A percentile compares a stretch with the other conserved stretches of the same genome.
Conservation (phyloP, 2,329 filamentous ascomycete genomes). For the Penicillium italicum region DNA sequence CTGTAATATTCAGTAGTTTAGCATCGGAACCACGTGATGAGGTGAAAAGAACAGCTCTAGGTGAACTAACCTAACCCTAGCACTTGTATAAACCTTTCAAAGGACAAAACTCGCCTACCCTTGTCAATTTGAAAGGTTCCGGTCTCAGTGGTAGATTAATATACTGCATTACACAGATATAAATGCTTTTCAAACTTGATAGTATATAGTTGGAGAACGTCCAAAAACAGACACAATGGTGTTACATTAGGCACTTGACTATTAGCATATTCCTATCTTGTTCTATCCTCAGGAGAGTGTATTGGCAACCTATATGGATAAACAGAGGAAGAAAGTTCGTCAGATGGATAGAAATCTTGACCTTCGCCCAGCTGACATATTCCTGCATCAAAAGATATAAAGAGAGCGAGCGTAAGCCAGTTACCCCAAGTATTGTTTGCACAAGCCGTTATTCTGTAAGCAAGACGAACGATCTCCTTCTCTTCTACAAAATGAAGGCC, state of each 20-base stretch:
- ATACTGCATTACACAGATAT: not conserved
- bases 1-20: not conserved
- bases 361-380: not conserved
- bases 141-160: too few relatives aligned
- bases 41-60: not conserved
- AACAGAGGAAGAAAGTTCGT: not conserved
- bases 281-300: too few relatives aligned
- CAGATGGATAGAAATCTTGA: not conserved
- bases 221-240: not conserved
- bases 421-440: too few relatives aligned
- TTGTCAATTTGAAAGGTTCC: not conserved
- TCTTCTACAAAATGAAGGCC: not conserved
- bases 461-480: not conserved
- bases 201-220: not conserved
- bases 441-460: too few relatives aligned
- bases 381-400: not conserved
- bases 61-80: too few relatives aligned
- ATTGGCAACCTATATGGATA: not conserved
- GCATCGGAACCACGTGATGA: not conserved
- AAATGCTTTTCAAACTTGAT: not conserved
- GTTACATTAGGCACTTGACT: not conserved
- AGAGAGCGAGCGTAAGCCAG: not conserved
- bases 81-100: too few relatives aligned
- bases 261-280: not conserved
- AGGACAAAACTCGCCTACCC: too few relatives aligned